Evolutionary conservation across 2,329 filamentous ascomycete genomes (phyloP), one percentile per base, ranked within the genome.

Genomic region (Lachnellula occidentalis): DNA sequence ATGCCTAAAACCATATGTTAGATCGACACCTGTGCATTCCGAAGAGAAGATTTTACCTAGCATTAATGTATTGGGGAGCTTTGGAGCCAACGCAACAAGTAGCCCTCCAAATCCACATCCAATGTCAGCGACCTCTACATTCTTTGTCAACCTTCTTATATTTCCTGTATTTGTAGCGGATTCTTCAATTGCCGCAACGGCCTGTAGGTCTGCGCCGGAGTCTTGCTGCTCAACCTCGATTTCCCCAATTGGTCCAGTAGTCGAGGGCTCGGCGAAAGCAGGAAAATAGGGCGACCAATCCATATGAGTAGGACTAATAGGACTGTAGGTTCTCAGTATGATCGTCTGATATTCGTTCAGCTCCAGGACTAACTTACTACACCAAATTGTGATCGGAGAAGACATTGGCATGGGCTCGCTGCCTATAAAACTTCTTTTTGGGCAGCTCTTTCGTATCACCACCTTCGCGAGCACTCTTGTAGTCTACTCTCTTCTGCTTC

Each of bases 41-140:
- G 17, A 24, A 11, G 9, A 51, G 72, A 78, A 60, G 9, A 12
- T 12, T 4, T 31, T 73, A 89, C 90, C 92, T 15, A 99, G 74
- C 61, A 96, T 84, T 58, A 97, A 75, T 0, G 85, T 90, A 34
- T 94, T 80, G 4, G 94, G 92, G 65, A 96, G 76, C 42, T 85
- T 77, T 1, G 92, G 90, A 12, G 89, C 85, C 46, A 99, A 79
- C 5, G 90, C 92, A 60, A 97, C 87, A 3, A 95, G 78, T 54
- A 99, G 76, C 6, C 94, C 94, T 46, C 94, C 94, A 70, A 96
- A 99, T 5, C 94, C 94, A 70, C 94, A 99, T 24, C 94, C 94
- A 69, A 99, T 96, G 73, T 99, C 94, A 61, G 92, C 91, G 45
- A 99, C 84, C 69, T 96, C 91, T 46, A 99, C 86, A 57, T 90